Conservation (phyloP, 305 asterid genomes). For the Plantago lanceolata region DNA sequence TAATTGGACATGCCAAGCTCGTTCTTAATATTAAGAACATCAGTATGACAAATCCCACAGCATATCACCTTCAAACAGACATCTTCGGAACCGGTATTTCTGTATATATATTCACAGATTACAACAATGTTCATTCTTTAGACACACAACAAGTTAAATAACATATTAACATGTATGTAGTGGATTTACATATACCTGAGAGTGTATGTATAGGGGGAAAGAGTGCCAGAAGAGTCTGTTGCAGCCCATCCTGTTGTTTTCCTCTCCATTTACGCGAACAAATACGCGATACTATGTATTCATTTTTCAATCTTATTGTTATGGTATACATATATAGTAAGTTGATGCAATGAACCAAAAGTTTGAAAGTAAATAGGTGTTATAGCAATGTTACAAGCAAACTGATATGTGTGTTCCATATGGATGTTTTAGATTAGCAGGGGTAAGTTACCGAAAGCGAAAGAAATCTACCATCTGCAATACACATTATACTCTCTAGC, state of each 20-base stretch:
- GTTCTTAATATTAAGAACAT: slow-evolving; percentile 77
- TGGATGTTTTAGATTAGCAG: too few species aligned
- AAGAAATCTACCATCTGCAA: too few species aligned
- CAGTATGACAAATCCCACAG: slow-evolving; percentile 91
- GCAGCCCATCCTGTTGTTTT: slow-evolving; percentile 82
- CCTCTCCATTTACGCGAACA: slow-evolving; percentile 35
- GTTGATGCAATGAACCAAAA: too few species aligned
- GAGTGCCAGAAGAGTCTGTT: slow-evolving; percentile 68
- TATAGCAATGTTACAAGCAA: too few species aligned
- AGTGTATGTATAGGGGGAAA: slow-evolving; percentile 63
- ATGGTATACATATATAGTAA: too few species aligned
- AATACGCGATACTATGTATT: too few species aligned
- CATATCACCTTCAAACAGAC: slow-evolving; percentile 66
- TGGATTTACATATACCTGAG: slow-evolving; percentile 47
- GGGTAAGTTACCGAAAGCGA: too few species aligned
- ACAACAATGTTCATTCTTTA: too few species aligned
- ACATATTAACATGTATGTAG: neutral
- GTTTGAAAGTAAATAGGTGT: too few species aligned
- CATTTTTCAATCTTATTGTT: too few species aligned
- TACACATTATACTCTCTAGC: too few species aligned
- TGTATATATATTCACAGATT: slow-evolving; percentile 27
- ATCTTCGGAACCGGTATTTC: slow-evolving; percentile 74
- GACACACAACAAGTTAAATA: neutral
- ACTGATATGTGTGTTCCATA: too few species aligned
- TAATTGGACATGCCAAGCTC: slow-evolving; percentile 92